A percentile compares a stretch with the other conserved stretches of the same genome.
These are phyloP conservation scores for Nymphaea colorata DNA, from an alignment of 164 flowering plant species.

Conservation along the genomic window DNA sequence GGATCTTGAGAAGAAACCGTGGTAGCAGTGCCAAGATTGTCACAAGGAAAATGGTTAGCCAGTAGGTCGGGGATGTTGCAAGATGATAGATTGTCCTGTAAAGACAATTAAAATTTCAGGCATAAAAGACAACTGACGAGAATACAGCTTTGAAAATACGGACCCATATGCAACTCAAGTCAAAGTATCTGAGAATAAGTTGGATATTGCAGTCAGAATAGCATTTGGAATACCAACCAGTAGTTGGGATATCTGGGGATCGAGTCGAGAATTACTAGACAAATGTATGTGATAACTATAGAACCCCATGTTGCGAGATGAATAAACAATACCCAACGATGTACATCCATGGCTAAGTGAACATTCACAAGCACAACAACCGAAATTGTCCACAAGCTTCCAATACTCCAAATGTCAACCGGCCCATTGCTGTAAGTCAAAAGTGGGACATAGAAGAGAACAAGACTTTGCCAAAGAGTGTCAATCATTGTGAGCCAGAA, in stretches of 20 bases:
- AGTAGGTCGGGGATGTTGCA: slow-evolving; percentile 48
- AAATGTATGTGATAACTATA: slow-evolving; percentile 50
- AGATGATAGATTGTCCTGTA: slow-evolving; percentile 78
- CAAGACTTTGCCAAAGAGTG: slow-evolving; percentile 93
- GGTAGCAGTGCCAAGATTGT: slow-evolving; percentile 63
- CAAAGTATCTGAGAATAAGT: neutral
- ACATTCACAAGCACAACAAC: slow-evolving; percentile 78
- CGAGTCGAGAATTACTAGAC: slow-evolving; percentile 73
- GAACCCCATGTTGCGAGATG: slow-evolving; percentile 89
- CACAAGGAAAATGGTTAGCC: slow-evolving; percentile 65
- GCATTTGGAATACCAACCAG: slow-evolving; percentile 35
- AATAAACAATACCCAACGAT: slow-evolving; percentile 59
- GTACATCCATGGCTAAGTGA: slow-evolving; percentile 87
- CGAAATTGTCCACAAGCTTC: slow-evolving; percentile 84
- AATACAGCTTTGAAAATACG: no score
- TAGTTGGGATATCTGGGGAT: slow-evolving; percentile 71
- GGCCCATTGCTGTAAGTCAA: slow-evolving; percentile 41
- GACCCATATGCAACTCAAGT: no score
- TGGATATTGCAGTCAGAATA: neutral
- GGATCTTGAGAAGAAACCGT: slow-evolving; percentile 57
- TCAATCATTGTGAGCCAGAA: slow-evolving; percentile 90
- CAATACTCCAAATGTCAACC: slow-evolving; percentile 89
- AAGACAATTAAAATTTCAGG: slow-evolving; percentile 5
- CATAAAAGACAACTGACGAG: neutral
- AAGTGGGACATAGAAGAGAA: slow-evolving; percentile 64